Percentiles rank a stretch among this genome's conserved stretches.
phyloP scores from a whole-genome alignment of 2,329 filamentous ascomycete species.

The Myriangium duriaei region DNA sequence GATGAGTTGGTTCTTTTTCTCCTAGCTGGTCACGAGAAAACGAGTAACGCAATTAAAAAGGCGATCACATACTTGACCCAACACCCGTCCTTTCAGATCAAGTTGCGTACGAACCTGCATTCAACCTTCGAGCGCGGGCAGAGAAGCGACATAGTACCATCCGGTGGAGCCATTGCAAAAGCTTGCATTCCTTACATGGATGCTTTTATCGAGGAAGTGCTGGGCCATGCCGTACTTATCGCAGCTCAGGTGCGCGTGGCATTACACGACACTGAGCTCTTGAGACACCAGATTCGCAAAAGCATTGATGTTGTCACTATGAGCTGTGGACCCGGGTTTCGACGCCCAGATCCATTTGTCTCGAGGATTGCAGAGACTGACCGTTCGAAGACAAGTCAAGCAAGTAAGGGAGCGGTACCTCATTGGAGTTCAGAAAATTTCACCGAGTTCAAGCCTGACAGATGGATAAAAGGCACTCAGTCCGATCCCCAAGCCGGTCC shows the following conservation, averaged over 20 bases:
- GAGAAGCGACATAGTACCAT: conserved; percentile 15
- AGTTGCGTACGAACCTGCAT: conserved; percentile 24
- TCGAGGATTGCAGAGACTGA: conserved; percentile 18
- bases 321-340: conserved; percentile 14
- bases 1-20: conserved; percentile 24
- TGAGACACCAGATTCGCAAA: conserved; percentile 31
- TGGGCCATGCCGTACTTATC: conserved; percentile 22
- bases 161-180: conserved; percentile 21
- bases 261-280: conserved; percentile 26
- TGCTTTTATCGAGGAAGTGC: conserved; percentile 29
- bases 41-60: conserved; percentile 30
- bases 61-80: conserved; percentile 27
- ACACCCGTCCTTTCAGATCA: conserved; percentile 23
- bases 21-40: conserved; percentile 35
- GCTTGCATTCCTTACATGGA: conserved; percentile 30
- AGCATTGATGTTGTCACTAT: conserved; percentile 25
- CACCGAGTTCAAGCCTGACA: conserved; percentile 25
- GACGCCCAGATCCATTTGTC: conserved; percentile 8
- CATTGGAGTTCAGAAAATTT: conserved; percentile 20
- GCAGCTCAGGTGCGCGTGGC: conserved; percentile 20
- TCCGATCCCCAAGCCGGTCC: conserved; percentile 27
- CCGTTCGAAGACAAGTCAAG: conserved; percentile 20
- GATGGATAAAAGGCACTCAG: conserved; percentile 25
- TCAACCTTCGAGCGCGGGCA: conserved; percentile 11
- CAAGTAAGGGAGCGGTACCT: conserved; percentile 17